phyloP scores from a whole-genome alignment of 2,329 filamentous ascomycete genomes.

The Botrytis galanthina region DNA sequence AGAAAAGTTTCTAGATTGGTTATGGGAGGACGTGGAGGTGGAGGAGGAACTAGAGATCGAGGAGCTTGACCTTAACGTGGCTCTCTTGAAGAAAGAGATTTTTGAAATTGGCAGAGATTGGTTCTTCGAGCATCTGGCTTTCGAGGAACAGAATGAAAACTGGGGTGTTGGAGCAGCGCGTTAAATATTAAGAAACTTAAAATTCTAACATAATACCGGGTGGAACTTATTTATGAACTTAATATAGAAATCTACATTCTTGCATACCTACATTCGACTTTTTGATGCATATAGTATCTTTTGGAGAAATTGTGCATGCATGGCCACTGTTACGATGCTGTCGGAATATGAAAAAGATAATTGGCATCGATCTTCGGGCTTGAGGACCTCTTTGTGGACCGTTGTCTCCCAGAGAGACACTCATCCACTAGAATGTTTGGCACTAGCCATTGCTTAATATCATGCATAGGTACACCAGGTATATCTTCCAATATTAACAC shows the following conservation, averaged over 20 bases:
- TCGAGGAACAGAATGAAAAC: background rate
- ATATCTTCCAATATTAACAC: background rate
- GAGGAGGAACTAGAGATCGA: conserved; percentile 9
- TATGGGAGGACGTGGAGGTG: background rate
- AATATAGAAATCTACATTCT: background rate
- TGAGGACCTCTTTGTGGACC: no score
- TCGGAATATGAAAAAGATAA: background rate
- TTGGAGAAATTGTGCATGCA: background rate
- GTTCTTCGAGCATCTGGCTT: conserved; percentile 1
- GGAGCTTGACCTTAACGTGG: background rate
- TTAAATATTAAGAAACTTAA: background rate
- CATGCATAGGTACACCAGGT: background rate
- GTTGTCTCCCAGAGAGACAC: background rate
- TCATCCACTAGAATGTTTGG: background rate
- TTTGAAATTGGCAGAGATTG: background rate
- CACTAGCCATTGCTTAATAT: background rate
- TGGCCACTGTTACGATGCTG: background rate
- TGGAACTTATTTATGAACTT: background rate
- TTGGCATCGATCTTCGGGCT: background rate
- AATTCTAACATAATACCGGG: background rate
- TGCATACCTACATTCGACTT: background rate
- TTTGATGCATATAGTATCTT: background rate
- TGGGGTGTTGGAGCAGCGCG: background rate
- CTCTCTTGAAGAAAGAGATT: background rate
- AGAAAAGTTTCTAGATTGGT: background rate